phyloP scores from a whole-genome alignment of 371 early-diverging fungal species.

The Circinella minor region DNA sequence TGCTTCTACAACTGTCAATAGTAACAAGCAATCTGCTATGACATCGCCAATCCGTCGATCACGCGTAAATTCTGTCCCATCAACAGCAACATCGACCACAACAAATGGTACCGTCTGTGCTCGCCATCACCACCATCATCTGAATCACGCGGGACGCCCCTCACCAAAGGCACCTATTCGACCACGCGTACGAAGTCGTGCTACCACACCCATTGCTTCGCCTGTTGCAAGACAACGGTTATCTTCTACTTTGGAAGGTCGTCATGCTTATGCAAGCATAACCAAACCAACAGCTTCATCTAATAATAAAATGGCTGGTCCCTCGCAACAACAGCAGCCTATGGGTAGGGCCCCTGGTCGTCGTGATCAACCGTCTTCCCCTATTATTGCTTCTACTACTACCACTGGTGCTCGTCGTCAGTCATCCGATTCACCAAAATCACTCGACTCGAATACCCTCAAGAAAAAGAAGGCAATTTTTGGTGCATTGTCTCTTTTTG shows the following conservation, averaged over 20 bases:
- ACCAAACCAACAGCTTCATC: not conserved
- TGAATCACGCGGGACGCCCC: constrained; percentile 15
- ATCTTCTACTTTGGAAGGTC: not conserved
- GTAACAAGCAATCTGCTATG: not conserved
- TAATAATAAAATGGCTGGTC: not conserved
- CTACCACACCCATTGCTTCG: not conserved
- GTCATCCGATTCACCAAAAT: constrained; percentile 6
- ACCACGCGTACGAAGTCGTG: constrained; percentile 8
- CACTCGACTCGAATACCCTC: constrained; percentile 40
- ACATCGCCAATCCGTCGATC: constrained; percentile 29
- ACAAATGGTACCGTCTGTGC: not conserved
- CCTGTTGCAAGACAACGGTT: not conserved
- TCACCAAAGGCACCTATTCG: constrained; percentile 1
- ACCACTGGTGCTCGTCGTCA: not conserved
- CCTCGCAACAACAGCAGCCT: not conserved
- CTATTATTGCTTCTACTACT: constrained; percentile 6
- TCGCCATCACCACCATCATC: constrained; percentile 9
- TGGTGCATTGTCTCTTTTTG: constrained; percentile 69
- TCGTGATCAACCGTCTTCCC: constrained; percentile 3
- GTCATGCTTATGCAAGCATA: not conserved
- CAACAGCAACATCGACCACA: constrained; percentile 27
- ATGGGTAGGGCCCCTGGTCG: constrained; percentile 2
- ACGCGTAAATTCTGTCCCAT: constrained; percentile 42
- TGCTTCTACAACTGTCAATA: too few species aligned
- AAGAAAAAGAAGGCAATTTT: constrained; percentile 52